Base-by-base conservation (phyloP, 768 basidiomycete species). In the Solioccasus polychromus region DNA sequence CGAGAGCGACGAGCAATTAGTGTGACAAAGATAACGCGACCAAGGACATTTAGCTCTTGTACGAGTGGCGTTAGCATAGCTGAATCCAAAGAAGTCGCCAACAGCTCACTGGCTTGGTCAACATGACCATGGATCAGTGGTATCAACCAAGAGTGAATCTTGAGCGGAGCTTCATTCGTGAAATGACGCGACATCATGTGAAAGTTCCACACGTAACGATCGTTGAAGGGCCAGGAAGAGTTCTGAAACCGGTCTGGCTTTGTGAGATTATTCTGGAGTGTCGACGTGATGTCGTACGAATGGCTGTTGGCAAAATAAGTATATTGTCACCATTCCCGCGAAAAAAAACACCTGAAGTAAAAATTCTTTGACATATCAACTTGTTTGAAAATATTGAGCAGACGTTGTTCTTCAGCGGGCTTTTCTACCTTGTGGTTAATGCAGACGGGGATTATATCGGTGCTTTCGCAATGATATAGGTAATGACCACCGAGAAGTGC, bases 351-450 rank as follows among this genome's bases (percentile, higher is more conserved):
- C 91, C 90, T 93, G 68, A 97, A 97, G 69, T 97, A 99, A 64
- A 98, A 98, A 70, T 98, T 97, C 70, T 97, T 97, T n/a, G 88
- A 85, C 77, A 98, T 82, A 60, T 99, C 95, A 1, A 97, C 93
- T 65, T 94, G 91, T 62, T 92, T 93, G 73, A 98, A 99, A 8
- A 89, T 80, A 48, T 82, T 85, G 71, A 94, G 81, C 26, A 93
- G 74, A 8, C 91, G 82, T 58, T 88, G 87, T 60, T 98, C 94
- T 58, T 96, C 92, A 0, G 88, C 75, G 0, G 86, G 85, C 53
- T 88, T 87, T 35, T 96, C 95, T 17, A 92, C 67, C 68, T 86
- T 92, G 68, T 86, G 90, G 48, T 80, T 87, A 57, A 78, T 78
- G 15, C 79, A 78, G 22, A 97, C 73, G 3, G 89, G 82, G 12